Evolutionary conservation across 805 yeast species (phyloP), one percentile per base, ranked within the genome.

Genomic region (Suhomyces vadensis): DNA sequence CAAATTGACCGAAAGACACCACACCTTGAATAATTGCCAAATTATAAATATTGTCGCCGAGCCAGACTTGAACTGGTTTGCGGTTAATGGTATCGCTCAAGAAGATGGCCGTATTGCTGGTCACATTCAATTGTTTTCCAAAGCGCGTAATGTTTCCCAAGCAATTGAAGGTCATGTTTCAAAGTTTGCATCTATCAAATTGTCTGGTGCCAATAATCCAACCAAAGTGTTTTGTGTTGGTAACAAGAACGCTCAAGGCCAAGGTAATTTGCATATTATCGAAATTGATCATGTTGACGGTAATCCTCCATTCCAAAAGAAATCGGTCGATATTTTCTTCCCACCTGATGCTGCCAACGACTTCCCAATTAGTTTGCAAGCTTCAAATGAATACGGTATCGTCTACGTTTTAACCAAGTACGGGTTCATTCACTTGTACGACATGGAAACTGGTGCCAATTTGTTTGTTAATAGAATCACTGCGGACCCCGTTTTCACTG

Each of bases 101-200:
- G 96, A 89, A 61, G 85, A 85, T 55, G 95, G 95, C 52, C 82
- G 95, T 58, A 88, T 94, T 54, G 97, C 89, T 25, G 99, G 99
- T 62, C 95, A 88, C 69, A 87, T 92, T 63, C 99, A 94, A 73
- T 80, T 94, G 50, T 94, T 74, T 69, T 86, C 96, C 48, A 86
- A 85, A 63, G 81, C 84, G 42, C 83, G 98, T 70, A 86, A 87
- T 61, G 87, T 92, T 31, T 91, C 97, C 10, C 99, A 94, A 71
- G 91, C 96, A 16, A 88, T 94, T 56, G 98, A 94, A 61, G 99
- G 99, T 57, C 99, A 94, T 67, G 98, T 95, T 44, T 94, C 96
- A 47, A 81, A 82, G 33, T 94, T 94, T 70, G 89, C 96, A 43
- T 74, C 77, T 47, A 71, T 94, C 51, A 77, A 81, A 49, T 74